Percentiles rank a stretch among this genome's conserved stretches.
These are phyloP conservation scores for Hyaloscypha hepaticicola DNA, from an alignment of 495 filamentous ascomycete species.

Conservation along the genomic window DNA sequence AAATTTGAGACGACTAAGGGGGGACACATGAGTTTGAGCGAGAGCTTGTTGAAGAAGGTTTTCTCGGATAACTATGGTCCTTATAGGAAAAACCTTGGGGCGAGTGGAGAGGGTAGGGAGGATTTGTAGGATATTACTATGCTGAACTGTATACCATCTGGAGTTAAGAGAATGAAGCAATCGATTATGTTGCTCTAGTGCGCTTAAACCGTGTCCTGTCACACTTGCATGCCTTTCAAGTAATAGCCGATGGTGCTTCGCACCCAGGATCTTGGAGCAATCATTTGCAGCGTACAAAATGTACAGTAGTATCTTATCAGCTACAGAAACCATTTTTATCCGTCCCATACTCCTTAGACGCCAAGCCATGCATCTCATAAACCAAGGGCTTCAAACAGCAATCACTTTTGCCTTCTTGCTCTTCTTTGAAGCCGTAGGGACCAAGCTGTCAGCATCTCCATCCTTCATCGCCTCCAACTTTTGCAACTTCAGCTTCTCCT, in stretches of 20 bases:
- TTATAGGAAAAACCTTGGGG: slow-evolving; percentile 35
- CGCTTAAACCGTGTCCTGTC: background rate
- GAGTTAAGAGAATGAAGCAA: background rate
- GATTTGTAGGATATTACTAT: slow-evolving; percentile 28
- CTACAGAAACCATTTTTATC: background rate
- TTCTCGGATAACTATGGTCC: slow-evolving; percentile 76
- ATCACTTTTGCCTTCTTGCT: slow-evolving; percentile 40
- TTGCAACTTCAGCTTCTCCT: slow-evolving; percentile 59
- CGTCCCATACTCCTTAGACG: slow-evolving; percentile 14
- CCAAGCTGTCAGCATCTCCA: slow-evolving; percentile 32
- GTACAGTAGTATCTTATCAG: background rate
- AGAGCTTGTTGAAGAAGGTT: slow-evolving; percentile 60
- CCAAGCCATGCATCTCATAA: slow-evolving; percentile 21
- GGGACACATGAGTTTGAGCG: slow-evolving; percentile 78
- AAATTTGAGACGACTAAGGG: slow-evolving; percentile 71
- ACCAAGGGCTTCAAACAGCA: slow-evolving; percentile 4
- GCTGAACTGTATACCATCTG: slow-evolving; percentile 5
- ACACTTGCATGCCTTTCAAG: background rate
- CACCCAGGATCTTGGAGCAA: background rate
- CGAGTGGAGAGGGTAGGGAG: background rate
- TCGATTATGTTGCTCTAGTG: slow-evolving; percentile 8
- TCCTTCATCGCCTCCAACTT: slow-evolving; percentile 39
- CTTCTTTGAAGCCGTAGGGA: slow-evolving; percentile 31
- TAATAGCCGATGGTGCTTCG: background rate
- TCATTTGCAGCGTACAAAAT: background rate